Evolutionary conservation across 148 eudicot genomes (phyloP).

Genomic region (Cornus controversa): DNA sequence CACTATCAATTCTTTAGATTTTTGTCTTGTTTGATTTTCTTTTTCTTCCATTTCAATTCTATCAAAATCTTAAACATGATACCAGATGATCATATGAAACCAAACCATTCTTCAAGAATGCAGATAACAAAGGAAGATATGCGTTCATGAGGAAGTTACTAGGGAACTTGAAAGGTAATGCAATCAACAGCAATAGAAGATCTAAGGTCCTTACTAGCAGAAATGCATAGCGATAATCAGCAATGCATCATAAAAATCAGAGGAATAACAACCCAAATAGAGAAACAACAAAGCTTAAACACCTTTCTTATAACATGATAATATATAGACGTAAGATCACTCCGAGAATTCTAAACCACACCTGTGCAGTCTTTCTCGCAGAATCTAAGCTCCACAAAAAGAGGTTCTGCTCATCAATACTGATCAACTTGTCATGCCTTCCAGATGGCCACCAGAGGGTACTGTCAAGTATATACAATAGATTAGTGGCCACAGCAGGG

Average conservation of each 20-base stretch:
- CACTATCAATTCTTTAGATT: too few relatives aligned
- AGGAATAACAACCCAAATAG: not conserved
- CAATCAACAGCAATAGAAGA: not conserved
- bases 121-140: too few relatives aligned
- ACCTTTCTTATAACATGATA: too few relatives aligned
- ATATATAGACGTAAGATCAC: not conserved
- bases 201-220: not conserved
- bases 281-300: not conserved
- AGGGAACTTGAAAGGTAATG: too few relatives aligned
- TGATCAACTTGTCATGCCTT: constrained; percentile 84
- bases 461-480: constrained; percentile 40
- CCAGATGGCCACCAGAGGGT: constrained; percentile 98
- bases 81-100: too few relatives aligned
- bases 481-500: not conserved
- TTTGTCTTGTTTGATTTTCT: too few relatives aligned
- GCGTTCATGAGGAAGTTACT: too few relatives aligned
- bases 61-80: too few relatives aligned
- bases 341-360: constrained; percentile 12
- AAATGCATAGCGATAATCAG: not conserved
- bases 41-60: too few relatives aligned
- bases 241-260: not conserved
- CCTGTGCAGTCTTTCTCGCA: constrained; percentile 93
- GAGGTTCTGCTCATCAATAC: constrained; percentile 92
- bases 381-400: constrained; percentile 90
- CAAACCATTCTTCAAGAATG: too few relatives aligned